These are phyloP conservation scores for Neoascochyta sp. DNA, from an alignment of 2,329 filamentous ascomycete genomes.

Conservation along the genomic window DNA sequence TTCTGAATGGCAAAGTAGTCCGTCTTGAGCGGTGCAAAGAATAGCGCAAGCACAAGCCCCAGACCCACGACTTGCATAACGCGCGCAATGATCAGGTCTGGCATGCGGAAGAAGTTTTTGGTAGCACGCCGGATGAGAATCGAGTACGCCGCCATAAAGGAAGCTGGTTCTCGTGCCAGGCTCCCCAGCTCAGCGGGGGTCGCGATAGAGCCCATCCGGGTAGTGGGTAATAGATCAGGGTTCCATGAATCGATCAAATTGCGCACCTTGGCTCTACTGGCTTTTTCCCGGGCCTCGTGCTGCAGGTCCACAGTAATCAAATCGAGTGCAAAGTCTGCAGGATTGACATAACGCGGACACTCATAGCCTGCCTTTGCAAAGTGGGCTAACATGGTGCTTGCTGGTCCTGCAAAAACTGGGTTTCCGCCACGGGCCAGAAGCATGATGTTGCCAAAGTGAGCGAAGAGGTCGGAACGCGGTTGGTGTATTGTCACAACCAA, in stretches of 20 bases:
- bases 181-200: constrained; percentile 70
- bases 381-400: constrained; percentile 61
- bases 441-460: constrained; percentile 67
- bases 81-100: constrained; percentile 33
- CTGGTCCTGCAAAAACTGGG: constrained; percentile 64
- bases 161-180: constrained; percentile 60
- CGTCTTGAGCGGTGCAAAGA: constrained; percentile 67
- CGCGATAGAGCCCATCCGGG: constrained; percentile 45
- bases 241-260: constrained; percentile 60
- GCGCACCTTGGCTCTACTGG: constrained; percentile 60
- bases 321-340: constrained; percentile 73
- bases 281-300: constrained; percentile 58
- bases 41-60: constrained; percentile 36
- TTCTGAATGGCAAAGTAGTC: constrained; percentile 70
- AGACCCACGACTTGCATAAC: constrained; percentile 40
- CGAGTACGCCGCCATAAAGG: constrained; percentile 61
- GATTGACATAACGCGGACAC: constrained; percentile 68
- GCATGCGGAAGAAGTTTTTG: constrained; percentile 55
- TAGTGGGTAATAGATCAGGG: constrained; percentile 21
- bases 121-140: constrained; percentile 63
- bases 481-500: constrained; percentile 76
- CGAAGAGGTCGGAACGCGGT: constrained; percentile 68
- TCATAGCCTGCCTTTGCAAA: constrained; percentile 58
- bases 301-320: constrained; percentile 74
- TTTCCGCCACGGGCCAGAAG: constrained; percentile 67